Evolutionary conservation across 495 filamentous ascomycete genomes (phyloP).

Genomic region (Chaetomium cochliodes): DNA sequence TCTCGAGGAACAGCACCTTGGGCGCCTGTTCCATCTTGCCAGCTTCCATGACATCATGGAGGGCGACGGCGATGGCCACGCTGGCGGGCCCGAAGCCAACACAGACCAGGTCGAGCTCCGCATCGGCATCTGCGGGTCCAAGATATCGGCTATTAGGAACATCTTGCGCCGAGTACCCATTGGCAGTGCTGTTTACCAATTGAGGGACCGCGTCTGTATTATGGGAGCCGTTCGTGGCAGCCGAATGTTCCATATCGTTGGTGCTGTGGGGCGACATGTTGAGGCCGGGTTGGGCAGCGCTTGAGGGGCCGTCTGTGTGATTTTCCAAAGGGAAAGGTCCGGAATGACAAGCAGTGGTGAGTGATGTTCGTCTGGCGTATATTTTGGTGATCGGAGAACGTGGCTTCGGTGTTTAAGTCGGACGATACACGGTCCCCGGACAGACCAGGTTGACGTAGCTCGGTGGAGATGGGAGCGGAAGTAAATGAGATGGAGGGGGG

Average conservation of each 20-base stretch:
- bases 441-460: neutral
- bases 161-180: constrained; percentile 1
- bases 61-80: constrained; percentile 85
- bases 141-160: constrained; percentile 30
- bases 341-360: neutral
- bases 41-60: constrained; percentile 64
- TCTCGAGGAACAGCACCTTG: constrained; percentile 81
- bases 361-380: neutral
- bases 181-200: constrained; percentile 23
- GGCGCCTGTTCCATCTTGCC: constrained; percentile 48
- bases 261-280: constrained; percentile 35
- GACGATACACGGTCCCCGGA: neutral
- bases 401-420: neutral
- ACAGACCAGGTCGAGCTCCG: constrained; percentile 79
- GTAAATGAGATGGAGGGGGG: constrained; percentile 12
- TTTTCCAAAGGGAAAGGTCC: neutral
- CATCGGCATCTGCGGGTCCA: constrained; percentile 38
- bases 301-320: neutral
- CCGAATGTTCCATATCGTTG: constrained; percentile 24
- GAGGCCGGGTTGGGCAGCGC: neutral
- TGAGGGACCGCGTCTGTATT: constrained; percentile 11
- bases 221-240: constrained; percentile 14
- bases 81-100: constrained; percentile 93
- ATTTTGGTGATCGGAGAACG: neutral
- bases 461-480: neutral